Base-by-base conservation (phyloP, 352 stramenopile species). In the Globisporangium mamillatum region DNA sequence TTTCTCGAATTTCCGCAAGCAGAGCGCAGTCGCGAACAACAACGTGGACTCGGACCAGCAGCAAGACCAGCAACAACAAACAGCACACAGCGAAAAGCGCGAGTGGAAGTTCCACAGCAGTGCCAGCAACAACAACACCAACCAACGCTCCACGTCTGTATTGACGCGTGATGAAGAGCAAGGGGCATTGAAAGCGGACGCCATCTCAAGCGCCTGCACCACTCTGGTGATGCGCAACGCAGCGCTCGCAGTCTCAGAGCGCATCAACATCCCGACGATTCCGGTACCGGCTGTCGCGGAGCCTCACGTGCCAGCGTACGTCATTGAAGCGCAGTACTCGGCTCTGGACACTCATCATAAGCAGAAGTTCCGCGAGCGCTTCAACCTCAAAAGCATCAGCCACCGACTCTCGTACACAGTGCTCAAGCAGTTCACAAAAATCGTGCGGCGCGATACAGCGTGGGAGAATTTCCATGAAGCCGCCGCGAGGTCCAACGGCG, bases 191-290 rank as follows among this genome's bases (percentile, higher is more conserved):
- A 75, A 76, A 41, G 55, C 29, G 44, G 41, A 69, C 16, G 22
- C 38, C 20, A 16, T 69, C 32, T 64, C 55, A 3, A 64, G 36
- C 65, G 79, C 79, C 16, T 91, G 80, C 25, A 67, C 74, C 29
- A 89, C 82, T 38, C 74, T 88, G 4, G 81, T 91, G 4, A 91
- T 91, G 82, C 67, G 75, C 18, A 88, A 89, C 24, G 80, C 78
- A 0, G 78, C 78, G 7, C 69, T 81, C 59, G 63, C 73, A 4
- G 74, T 90, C 18, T 79, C 83, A 1, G 67, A 88, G 41, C 67
- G 80, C 3, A 84, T 90, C 27, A 59, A n/a, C 1, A 90, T 91
- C 63, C 78, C 81, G 0, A 66, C 72, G 14, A 70, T 90, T 20
- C 75, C 75, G 1, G 61, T 72, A 3, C 71, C 75, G 1, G 59